Evolutionary conservation across 2,329 filamentous ascomycete genomes (phyloP).

Genomic region (Anisogramma anomala): DNA sequence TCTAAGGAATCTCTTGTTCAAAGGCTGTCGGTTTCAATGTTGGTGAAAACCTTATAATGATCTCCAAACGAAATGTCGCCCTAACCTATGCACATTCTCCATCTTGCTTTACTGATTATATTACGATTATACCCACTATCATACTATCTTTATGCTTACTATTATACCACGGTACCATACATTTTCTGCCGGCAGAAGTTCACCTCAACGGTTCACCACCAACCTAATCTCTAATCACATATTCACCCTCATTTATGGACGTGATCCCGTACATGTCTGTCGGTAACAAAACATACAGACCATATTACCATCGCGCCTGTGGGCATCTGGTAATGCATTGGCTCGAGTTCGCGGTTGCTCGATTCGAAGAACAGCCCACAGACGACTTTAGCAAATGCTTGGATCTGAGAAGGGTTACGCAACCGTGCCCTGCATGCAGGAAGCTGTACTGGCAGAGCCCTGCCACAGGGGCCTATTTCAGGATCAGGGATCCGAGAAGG

Average conservation of each 20-base stretch:
- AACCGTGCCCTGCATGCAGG: neutral
- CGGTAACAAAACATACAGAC: neutral
- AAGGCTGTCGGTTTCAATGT: no score
- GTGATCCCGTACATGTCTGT: neutral
- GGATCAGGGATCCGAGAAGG: neutral
- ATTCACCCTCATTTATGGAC: neutral
- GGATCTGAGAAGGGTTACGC: neutral
- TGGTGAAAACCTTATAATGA: no score
- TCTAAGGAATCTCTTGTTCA: no score
- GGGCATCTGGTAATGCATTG: constrained; percentile 1
- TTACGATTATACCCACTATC: no score
- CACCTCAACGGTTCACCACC: no score
- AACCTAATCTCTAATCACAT: no score
- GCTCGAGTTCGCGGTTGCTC: neutral
- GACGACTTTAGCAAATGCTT: neutral
- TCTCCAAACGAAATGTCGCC: no score
- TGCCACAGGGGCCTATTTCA: neutral
- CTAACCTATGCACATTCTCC: no score
- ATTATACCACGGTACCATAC: no score
- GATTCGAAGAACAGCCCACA: neutral
- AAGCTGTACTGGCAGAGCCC: constrained; percentile 15
- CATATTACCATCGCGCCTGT: neutral
- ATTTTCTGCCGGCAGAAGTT: no score
- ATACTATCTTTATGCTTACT: no score
- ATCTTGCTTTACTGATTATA: no score